phyloP scores from a whole-genome alignment of 352 stramenopile genomes.

The Globisporangium echinulatum region DNA sequence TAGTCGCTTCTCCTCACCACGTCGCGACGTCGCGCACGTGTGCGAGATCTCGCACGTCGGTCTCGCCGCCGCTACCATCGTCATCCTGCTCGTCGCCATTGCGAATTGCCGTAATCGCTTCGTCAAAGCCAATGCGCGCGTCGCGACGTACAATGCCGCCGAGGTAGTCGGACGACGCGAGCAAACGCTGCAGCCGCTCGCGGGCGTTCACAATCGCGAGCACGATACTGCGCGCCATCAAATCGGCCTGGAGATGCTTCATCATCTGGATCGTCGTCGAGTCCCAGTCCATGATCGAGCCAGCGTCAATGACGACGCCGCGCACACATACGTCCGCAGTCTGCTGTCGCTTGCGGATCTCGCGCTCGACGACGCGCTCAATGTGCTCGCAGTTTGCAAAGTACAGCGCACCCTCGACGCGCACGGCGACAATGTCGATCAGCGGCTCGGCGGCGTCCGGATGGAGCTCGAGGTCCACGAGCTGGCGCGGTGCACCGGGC shows the following conservation, averaged over 20 bases:
- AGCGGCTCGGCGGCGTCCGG: constrained; percentile 29
- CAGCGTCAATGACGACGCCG: constrained; percentile 65
- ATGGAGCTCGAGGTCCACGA: constrained; percentile 45
- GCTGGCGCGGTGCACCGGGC: constrained; percentile 21
- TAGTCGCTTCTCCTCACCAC: too few relatives aligned
- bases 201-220: constrained; percentile 75
- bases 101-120: constrained; percentile 60
- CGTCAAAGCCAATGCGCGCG: constrained; percentile 52
- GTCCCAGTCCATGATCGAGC: constrained; percentile 81
- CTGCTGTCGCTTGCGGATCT: constrained; percentile 35
- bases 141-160: constrained; percentile 53
- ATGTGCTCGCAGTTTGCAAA: constrained; percentile 65
- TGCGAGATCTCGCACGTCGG: too few relatives aligned
- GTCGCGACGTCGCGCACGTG: too few relatives aligned
- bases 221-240: constrained; percentile 49
- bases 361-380: constrained; percentile 38
- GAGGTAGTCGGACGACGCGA: constrained; percentile 60
- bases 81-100: too few relatives aligned
- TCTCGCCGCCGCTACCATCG: too few relatives aligned
- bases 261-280: constrained; percentile 85
- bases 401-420: constrained; percentile 49
- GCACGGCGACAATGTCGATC: constrained; percentile 41
- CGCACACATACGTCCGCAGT: constrained; percentile 33
- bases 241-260: constrained; percentile 64
- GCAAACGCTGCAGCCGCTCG: constrained; percentile 52